Evolutionary conservation across 768 basidiomycete species (phyloP).

Genomic region (Kwoniella newhampshirensis): DNA sequence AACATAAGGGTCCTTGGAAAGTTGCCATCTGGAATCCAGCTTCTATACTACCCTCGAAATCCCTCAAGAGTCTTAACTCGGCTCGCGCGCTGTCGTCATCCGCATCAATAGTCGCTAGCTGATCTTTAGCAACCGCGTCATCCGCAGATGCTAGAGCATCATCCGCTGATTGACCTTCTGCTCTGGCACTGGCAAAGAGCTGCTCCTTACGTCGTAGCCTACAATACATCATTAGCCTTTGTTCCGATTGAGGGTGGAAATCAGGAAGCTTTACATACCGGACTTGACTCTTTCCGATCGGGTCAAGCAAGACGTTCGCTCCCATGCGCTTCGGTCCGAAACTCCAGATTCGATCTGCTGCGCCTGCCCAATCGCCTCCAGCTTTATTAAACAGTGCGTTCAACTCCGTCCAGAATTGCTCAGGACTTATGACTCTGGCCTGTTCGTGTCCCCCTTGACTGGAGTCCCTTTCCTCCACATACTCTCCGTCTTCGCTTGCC

Average conservation of each 20-base stretch:
- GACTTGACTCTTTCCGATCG: conserved; percentile 44
- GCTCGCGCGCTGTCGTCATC: conserved; percentile 26
- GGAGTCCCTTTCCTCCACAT: conserved; percentile 30
- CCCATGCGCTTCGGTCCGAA: conserved; percentile 89
- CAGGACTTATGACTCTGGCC: conserved; percentile 64
- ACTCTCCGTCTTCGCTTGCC: conserved; percentile 26
- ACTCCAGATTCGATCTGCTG: conserved; percentile 75
- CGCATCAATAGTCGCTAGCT: conserved; percentile 21
- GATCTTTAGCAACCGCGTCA: conserved; percentile 29
- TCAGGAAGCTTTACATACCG: conserved; percentile 37
- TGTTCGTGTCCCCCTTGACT: conserved; percentile 58
- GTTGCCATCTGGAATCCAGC: conserved; percentile 93
- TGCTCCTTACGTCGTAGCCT: conserved; percentile 40
- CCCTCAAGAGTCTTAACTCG: conserved; percentile 48
- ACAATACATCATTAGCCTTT: background rate
- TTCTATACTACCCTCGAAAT: conserved; percentile 82
- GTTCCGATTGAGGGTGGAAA: background rate
- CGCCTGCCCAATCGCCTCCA: conserved; percentile 74
- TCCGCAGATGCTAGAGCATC: conserved; percentile 45
- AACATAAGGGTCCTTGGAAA: conserved; percentile 90
- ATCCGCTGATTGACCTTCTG: conserved; percentile 47
- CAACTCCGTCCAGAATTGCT: conserved; percentile 77
- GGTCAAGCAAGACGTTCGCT: conserved; percentile 80
- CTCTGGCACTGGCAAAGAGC: conserved; percentile 40
- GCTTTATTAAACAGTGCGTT: conserved; percentile 64